These are phyloP conservation scores for Leucaena leucocephala DNA, from an alignment of 306 rosid species.

Conservation along the genomic window DNA sequence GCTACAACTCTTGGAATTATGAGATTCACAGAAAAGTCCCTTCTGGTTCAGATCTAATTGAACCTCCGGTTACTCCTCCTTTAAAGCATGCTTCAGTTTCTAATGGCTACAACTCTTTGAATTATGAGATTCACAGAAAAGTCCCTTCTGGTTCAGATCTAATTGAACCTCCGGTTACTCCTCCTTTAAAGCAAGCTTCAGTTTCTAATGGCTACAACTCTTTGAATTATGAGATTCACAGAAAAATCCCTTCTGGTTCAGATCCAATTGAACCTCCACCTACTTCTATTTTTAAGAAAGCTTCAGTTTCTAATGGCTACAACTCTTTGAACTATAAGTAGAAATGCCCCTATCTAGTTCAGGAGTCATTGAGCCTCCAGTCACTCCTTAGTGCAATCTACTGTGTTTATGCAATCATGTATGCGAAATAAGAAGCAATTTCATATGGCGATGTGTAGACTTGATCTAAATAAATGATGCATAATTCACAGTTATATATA, in stretches of 20 bases:
- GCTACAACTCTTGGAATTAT: not conserved
- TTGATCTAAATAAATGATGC: not conserved
- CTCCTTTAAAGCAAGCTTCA: not conserved
- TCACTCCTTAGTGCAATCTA: not conserved
- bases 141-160: not conserved
- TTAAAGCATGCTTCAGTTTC: not conserved
- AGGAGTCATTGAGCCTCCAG: not conserved
- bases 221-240: not conserved
- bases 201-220: not conserved
- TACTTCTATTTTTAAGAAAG: not conserved
- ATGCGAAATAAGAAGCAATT: too few relatives aligned
- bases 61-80: too few relatives aligned
- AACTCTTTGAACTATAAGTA: not conserved
- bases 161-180: not conserved
- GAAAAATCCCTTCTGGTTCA: not conserved
- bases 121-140: not conserved
- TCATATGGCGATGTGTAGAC: not conserved
- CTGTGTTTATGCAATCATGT: not conserved
- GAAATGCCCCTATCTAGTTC: not conserved
- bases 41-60: too few relatives aligned
- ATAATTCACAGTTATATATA: not conserved
- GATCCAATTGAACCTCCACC: not conserved
- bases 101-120: not conserved
- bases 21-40: not conserved
- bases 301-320: not conserved